Conservation (phyloP, 345 rosid species). For the Murraya paniculata region DNA sequence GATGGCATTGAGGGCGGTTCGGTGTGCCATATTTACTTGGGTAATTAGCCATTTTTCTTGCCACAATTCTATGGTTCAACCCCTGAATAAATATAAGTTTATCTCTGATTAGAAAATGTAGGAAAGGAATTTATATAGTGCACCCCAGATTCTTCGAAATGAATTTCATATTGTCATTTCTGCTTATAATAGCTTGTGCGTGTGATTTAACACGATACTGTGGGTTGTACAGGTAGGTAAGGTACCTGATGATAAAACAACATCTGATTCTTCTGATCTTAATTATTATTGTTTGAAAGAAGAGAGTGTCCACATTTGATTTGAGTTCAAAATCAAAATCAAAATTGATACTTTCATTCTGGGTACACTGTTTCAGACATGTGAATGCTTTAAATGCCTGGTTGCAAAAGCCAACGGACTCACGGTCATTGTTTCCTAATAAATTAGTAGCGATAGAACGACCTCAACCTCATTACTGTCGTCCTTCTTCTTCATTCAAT, state of each 20-base stretch:
- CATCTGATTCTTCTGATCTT: not conserved
- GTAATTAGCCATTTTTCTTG: constrained; percentile 42
- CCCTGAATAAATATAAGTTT: constrained; percentile 24
- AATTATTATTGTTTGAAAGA: too few relatives aligned
- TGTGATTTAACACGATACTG: not conserved
- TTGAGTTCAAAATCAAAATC: not conserved
- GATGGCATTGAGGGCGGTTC: constrained; percentile 17
- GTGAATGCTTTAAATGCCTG: not conserved
- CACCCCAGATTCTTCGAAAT: not conserved
- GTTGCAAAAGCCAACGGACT: not conserved
- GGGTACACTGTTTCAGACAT: too few relatives aligned
- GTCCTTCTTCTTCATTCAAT: not conserved
- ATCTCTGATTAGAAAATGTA: constrained; percentile 19
- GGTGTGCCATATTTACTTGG: constrained; percentile 23
- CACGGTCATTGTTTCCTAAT: not conserved
- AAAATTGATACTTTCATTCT: too few relatives aligned
- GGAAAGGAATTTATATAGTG: constrained; percentile 17
- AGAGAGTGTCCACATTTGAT: not conserved
- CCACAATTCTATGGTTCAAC: constrained; percentile 16
- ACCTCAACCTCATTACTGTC: not conserved
- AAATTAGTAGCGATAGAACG: not conserved
- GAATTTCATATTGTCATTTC: constrained; percentile 11
- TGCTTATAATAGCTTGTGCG: not conserved
- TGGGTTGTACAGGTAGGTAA: not conserved
- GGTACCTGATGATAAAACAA: not conserved